Evolutionary conservation across 805 yeast genomes (phyloP).

Genomic region (Yamadazyma laniorum): DNA sequence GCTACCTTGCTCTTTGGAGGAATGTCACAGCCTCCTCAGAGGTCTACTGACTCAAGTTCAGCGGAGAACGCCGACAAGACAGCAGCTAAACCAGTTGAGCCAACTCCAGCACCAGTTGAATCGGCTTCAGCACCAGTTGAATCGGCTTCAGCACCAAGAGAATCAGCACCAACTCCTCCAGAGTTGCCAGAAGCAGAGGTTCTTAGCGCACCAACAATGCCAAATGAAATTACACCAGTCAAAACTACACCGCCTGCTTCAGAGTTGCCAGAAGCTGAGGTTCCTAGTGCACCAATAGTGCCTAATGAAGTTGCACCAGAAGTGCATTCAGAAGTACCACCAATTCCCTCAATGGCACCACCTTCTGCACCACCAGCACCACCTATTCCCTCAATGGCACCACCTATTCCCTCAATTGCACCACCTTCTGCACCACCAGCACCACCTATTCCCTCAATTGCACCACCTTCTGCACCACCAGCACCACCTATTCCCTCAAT

Average conservation of each 20-base stretch:
- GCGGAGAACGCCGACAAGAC: no score
- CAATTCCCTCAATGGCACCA: constrained; percentile 1
- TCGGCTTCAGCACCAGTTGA: constrained; percentile 6
- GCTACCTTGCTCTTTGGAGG: constrained; percentile 56
- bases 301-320: constrained; percentile 1
- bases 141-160: constrained; percentile 8
- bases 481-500: constrained; percentile 25
- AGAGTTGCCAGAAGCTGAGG: no score
- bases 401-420: constrained; percentile 15
- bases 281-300: background rate
- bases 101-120: constrained; percentile 24
- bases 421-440: constrained; percentile 20
- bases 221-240: background rate
- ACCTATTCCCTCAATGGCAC: constrained; percentile 5
- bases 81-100: constrained; percentile 10
- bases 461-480: constrained; percentile 26
- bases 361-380: constrained; percentile 4
- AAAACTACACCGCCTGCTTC: background rate
- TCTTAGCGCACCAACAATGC: constrained; percentile 10
- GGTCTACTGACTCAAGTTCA: constrained; percentile 13
- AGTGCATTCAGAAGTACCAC: constrained; percentile 4
- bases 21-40: constrained; percentile 38
- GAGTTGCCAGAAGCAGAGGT: constrained; percentile 9
- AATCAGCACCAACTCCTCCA: constrained; percentile 14
- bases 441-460: constrained; percentile 18